Percentiles rank a stretch among this genome's conserved stretches.
Evolutionary conservation across 2,329 filamentous ascomycete genomes (phyloP).

Genomic region (Trichoderma semiorbis): DNA sequence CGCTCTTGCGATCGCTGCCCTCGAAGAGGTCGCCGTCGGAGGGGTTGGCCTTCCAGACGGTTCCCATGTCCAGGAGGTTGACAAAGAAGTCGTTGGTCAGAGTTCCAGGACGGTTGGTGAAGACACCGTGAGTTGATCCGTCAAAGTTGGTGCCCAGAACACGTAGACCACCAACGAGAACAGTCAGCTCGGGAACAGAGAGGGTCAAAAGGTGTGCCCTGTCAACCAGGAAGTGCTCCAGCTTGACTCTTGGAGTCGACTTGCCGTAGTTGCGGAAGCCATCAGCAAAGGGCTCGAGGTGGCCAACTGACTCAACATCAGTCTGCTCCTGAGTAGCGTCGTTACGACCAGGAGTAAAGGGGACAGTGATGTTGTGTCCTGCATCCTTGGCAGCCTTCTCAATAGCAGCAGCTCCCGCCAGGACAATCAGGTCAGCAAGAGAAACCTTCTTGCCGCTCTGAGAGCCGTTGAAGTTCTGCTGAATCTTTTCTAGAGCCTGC

Average conservation of each 20-base stretch:
- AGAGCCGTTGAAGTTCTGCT: constrained; percentile 63
- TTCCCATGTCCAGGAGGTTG: constrained; percentile 68
- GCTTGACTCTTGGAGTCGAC: constrained; percentile 55
- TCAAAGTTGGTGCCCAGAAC: constrained; percentile 68
- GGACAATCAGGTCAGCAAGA: constrained; percentile 73
- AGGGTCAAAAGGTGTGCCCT: constrained; percentile 67
- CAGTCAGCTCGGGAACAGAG: constrained; percentile 67
- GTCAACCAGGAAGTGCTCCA: constrained; percentile 71
- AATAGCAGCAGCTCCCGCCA: constrained; percentile 66
- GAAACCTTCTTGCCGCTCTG: constrained; percentile 66
- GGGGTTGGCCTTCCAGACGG: constrained; percentile 51
- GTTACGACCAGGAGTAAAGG: constrained; percentile 69
- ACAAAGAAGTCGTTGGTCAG: constrained; percentile 81
- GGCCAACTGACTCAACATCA: constrained; percentile 58
- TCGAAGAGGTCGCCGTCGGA: constrained; percentile 56
- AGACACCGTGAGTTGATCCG: constrained; percentile 62
- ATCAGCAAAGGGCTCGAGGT: constrained; percentile 68
- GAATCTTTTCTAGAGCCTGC: constrained; percentile 57
- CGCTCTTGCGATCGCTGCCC: constrained; percentile 62
- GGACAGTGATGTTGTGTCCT: constrained; percentile 53
- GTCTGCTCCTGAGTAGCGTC: constrained; percentile 72
- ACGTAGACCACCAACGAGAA: constrained; percentile 69
- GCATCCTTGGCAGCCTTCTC: constrained; percentile 63
- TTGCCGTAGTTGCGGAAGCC: constrained; percentile 78
- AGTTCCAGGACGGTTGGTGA: constrained; percentile 64